A percentile compares a stretch with the other conserved stretches of the same genome.
Conservation (phyloP, 306 rosid genomes). For the Adenanthera pavonina region DNA sequence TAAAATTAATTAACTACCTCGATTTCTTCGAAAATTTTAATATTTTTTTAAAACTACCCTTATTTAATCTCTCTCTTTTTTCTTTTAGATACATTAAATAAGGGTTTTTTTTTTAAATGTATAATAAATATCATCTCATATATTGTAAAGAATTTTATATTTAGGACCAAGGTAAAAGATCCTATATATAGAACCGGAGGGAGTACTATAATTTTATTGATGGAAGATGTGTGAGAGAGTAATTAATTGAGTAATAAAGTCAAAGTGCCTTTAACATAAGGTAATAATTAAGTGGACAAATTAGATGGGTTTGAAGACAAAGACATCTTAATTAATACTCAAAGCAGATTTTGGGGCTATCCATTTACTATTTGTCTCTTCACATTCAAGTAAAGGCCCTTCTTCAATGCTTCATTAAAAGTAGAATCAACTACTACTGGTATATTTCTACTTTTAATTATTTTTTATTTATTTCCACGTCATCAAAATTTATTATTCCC, state of each 20-base stretch:
- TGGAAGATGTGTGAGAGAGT: not conserved
- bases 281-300: not conserved
- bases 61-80: no score
- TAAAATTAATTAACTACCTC: no score
- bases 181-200: no score
- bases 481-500: not conserved
- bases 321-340: conserved; percentile 20
- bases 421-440: not conserved
- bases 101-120: no score
- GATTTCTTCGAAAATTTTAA: no score
- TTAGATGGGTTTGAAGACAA: not conserved
- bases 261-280: not conserved
- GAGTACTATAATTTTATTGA: not conserved
- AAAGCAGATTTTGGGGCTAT: conserved; percentile 23
- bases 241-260: not conserved
- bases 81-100: no score
- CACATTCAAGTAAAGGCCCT: conserved; percentile 12
- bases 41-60: no score
- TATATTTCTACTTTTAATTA: not conserved
- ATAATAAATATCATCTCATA: no score
- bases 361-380: not conserved
- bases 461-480: not conserved
- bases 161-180: no score
- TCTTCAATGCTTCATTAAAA: not conserved
- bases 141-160: no score